Conservation (phyloP, 768 basidiomycete species). For the Nidularia sp. region DNA sequence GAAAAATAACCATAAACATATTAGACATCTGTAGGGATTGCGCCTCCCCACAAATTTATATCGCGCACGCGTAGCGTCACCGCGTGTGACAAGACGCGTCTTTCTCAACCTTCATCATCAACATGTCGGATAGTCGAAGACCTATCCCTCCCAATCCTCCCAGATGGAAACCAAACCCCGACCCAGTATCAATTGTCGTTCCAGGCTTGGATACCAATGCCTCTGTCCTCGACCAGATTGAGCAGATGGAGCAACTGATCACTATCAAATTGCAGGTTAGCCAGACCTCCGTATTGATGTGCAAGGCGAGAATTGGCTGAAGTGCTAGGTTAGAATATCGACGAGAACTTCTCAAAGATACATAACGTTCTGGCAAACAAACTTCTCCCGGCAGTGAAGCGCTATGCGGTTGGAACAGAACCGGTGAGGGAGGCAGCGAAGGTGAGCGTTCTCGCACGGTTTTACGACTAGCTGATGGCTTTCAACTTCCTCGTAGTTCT, state of each 20-base stretch:
- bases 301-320: background rate
- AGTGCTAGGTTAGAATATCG: constrained; percentile 60
- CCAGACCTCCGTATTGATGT: background rate
- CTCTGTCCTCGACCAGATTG: constrained; percentile 76
- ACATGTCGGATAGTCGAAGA: constrained; percentile 19
- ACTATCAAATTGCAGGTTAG: constrained; percentile 84
- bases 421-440: constrained; percentile 89
- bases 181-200: constrained; percentile 61
- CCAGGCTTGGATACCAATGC: constrained; percentile 72
- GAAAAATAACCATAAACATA: too few relatives aligned
- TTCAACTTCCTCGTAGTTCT: constrained; percentile 56
- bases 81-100: too few relatives aligned
- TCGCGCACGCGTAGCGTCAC: too few relatives aligned
- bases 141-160: constrained; percentile 56
- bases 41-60: too few relatives aligned
- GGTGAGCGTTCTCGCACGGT: constrained; percentile 37
- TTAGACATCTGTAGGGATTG: too few relatives aligned
- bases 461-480: background rate
- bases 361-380: constrained; percentile 79
- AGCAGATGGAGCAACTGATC: constrained; percentile 94
- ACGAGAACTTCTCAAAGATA: constrained; percentile 89
- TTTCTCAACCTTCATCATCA: too few relatives aligned
- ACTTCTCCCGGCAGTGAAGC: constrained; percentile 84
- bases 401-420: constrained; percentile 83
- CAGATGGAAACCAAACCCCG: constrained; percentile 62